Evolutionary conservation across 1,284 basidiomycete genomes (phyloP).

Genomic region (Moniliella sp.): DNA sequence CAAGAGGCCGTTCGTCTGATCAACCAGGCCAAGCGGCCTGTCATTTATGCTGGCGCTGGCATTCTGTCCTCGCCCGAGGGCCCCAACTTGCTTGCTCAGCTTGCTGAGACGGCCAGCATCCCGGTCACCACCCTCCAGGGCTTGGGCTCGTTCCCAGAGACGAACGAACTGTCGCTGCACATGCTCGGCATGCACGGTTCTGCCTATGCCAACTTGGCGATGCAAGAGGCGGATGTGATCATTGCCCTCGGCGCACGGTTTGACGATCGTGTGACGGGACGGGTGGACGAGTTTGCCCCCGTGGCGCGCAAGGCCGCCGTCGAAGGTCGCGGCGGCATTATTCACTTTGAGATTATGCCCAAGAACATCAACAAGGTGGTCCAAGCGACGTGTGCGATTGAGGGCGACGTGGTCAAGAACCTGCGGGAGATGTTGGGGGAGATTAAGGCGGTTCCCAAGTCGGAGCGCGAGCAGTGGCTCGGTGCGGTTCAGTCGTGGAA

Average conservation of each 20-base stretch:
- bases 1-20: slow-evolving; percentile 68
- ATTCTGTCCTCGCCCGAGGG: slow-evolving; percentile 63
- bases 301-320: slow-evolving; percentile 65
- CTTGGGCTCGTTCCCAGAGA: slow-evolving; percentile 82
- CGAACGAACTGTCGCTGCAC: slow-evolving; percentile 57
- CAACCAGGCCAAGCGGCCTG: slow-evolving; percentile 66
- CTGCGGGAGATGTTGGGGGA: slow-evolving; percentile 59
- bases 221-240: slow-evolving; percentile 90
- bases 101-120: slow-evolving; percentile 68
- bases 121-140: slow-evolving; percentile 92
- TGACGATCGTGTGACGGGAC: slow-evolving; percentile 92
- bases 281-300: slow-evolving; percentile 70
- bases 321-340: slow-evolving; percentile 75
- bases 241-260: slow-evolving; percentile 88
- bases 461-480: slow-evolving; percentile 58
- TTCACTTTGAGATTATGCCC: slow-evolving; percentile 93
- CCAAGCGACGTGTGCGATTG: slow-evolving; percentile 72
- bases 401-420: slow-evolving; percentile 75
- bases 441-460: slow-evolving; percentile 8
- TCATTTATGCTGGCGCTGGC: slow-evolving; percentile 85
- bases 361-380: slow-evolving; percentile 99
- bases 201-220: slow-evolving; percentile 88
- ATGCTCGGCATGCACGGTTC: slow-evolving; percentile 99
- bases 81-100: slow-evolving; percentile 60
- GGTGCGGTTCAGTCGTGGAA: slow-evolving; percentile 51